Evolutionary conservation across 306 rosid genomes (phyloP).

Genomic region (Rosa lucieae): DNA sequence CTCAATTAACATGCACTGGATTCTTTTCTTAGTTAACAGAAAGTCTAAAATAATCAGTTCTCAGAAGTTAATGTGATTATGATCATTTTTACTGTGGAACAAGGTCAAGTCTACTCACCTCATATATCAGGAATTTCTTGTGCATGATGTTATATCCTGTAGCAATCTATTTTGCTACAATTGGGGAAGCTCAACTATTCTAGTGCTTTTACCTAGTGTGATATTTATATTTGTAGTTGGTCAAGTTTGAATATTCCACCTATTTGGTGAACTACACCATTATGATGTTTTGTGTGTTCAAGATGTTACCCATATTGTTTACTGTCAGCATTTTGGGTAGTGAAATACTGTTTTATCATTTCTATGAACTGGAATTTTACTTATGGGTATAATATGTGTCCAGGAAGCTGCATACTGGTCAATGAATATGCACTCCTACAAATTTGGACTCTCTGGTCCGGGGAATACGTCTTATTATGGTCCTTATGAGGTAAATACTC

Average conservation of each 20-base stretch:
- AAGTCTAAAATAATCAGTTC: background rate
- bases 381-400: slow-evolving; percentile 24
- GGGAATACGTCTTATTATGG: slow-evolving; percentile 65
- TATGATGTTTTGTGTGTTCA: background rate
- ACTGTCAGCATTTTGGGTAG: background rate
- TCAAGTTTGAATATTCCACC: background rate
- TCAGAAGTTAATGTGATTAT: background rate
- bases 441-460: slow-evolving; percentile 61
- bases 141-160: background rate
- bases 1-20: background rate
- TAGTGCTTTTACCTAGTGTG: background rate
- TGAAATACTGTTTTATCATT: background rate
- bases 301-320: background rate
- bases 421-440: slow-evolving; percentile 79
- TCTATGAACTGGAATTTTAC: slow-evolving; percentile 13
- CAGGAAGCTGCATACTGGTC: slow-evolving; percentile 89
- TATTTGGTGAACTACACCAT: background rate
- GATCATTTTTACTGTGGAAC: background rate
- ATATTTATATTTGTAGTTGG: background rate
- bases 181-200: background rate
- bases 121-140: background rate
- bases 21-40: background rate
- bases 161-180: background rate
- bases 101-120: background rate
- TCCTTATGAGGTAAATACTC: slow-evolving; percentile 61